Conservation (phyloP, 2,329 filamentous ascomycete genomes). For the Meredithiella fracta region DNA sequence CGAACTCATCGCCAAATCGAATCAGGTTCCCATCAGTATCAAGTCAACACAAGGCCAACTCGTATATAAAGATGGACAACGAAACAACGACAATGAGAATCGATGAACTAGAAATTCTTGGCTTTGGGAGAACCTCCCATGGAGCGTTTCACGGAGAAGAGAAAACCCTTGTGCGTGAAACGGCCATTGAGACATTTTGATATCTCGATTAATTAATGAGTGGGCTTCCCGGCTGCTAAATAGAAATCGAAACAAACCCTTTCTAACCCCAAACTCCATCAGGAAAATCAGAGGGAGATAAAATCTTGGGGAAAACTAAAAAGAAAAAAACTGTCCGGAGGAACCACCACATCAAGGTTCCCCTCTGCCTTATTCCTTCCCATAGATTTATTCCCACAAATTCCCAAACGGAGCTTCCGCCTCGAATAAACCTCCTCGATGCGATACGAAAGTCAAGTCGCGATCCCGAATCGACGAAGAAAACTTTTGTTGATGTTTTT, state of each 20-base stretch:
- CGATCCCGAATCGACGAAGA: neutral
- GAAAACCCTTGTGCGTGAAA: constrained; percentile 36
- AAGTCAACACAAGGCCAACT: neutral
- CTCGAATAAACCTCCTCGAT: neutral
- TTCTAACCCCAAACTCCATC: constrained; percentile 17
- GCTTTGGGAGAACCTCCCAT: constrained; percentile 62
- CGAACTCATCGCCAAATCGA: neutral
- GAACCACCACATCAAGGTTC: neutral
- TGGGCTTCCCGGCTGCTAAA: constrained; percentile 6
- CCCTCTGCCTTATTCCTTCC: constrained; percentile 5
- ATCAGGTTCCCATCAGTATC: neutral
- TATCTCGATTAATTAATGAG: constrained; percentile 24
- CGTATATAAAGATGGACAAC: neutral
- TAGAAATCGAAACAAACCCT: constrained; percentile 10
- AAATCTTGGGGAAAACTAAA: constrained; percentile 3
- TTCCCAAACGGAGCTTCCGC: neutral
- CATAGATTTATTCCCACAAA: neutral
- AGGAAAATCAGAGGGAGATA: constrained; percentile 1
- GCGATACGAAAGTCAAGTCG: neutral
- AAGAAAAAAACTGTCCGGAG: constrained; percentile 3
- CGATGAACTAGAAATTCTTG: constrained; percentile 5
- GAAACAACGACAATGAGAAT: neutral
- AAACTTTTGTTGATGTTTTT: constrained; percentile 11
- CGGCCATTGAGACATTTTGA: constrained; percentile 49
- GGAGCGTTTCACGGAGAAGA: constrained; percentile 48